Evolutionary conservation across 2,329 filamentous ascomycete species (phyloP), one percentile per base, ranked within the genome.

Genomic region (Epichloe glyceriae): DNA sequence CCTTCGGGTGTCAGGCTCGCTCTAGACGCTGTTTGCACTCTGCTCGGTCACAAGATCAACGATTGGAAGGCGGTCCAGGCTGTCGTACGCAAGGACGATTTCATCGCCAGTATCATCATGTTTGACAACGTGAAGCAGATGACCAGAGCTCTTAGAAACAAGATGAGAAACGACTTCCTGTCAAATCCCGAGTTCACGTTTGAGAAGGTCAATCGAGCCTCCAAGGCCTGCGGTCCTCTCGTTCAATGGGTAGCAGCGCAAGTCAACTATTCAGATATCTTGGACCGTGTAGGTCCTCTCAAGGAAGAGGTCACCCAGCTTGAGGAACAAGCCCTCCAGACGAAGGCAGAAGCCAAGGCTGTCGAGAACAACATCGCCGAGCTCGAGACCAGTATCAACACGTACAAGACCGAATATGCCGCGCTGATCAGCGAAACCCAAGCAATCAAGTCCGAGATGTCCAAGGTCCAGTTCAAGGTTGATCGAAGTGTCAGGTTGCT

Each of bases 231-330:
- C 67, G 94, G 93, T 61, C 94, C 93, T 26, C 77, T 98, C 14
- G 91, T 98, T 17, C 89, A 96, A 64, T 98, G 93, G 93, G 91
- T 95, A 3, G 79, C 88, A 65, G 94, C 93, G 19, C 93, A 98
- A 69, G 93, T 98, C 63, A 89, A 87, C 62, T 98, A 95, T 68
- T 95, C 91, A n/a, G 89, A 93, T 57, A 98, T 98, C 60, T 73
- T 98, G 55, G 90, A 97, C 64, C 83, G 88, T 38, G 89, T 98
- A 53, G 94, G 91, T 2, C 93, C 93, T 22, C 74, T 98, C 51
- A 85, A 91, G 63, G 85, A 91, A 47, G 93, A 98, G 67, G 91
- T 98, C 44, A 78, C 80, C 22, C 76, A 86, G 62, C 80, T 98
- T 17, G 89, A 97, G 68, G 85, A 94, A 53, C 81, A 91, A 65